A percentile compares a stretch with the other conserved stretches of the same genome.
Evolutionary conservation across 352 stramenopile species (phyloP).

Genomic region (Globisporangium cederbergense): DNA sequence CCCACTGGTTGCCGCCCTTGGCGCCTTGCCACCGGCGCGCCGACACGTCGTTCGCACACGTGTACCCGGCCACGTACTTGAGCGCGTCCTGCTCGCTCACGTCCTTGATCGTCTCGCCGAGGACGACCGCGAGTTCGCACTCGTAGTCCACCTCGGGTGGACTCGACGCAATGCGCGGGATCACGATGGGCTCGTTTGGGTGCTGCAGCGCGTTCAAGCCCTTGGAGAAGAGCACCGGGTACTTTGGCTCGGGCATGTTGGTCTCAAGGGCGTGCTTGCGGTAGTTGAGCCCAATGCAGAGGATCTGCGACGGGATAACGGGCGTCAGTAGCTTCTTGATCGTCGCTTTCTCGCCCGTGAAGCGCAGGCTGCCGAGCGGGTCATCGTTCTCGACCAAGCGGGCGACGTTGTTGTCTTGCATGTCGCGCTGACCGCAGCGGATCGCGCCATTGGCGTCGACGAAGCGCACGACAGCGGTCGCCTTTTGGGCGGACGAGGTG

Average conservation of each 20-base stretch:
- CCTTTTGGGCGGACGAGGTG: constrained; percentile 18
- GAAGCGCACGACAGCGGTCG: constrained; percentile 68
- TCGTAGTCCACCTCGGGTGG: constrained; percentile 88
- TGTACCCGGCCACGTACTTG: constrained; percentile 86
- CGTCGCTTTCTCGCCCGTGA: constrained; percentile 58
- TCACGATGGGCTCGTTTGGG: constrained; percentile 73
- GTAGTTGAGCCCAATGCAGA: constrained; percentile 91
- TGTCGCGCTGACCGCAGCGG: constrained; percentile 55
- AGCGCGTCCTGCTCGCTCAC: constrained; percentile 82
- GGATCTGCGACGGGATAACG: constrained; percentile 77
- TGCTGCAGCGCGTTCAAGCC: constrained; percentile 74
- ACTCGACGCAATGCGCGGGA: constrained; percentile 65
- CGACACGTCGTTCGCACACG: constrained; percentile 86
- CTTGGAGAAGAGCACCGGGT: constrained; percentile 89
- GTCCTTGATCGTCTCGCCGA: constrained; percentile 79
- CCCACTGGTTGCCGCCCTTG: constrained; percentile 87
- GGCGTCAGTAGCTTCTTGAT: constrained; percentile 77
- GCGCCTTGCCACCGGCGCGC: constrained; percentile 87
- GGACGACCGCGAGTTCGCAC: constrained; percentile 87
- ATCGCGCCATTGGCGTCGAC: constrained; percentile 49
- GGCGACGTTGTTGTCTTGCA: constrained; percentile 30
- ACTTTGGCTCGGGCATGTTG: constrained; percentile 79
- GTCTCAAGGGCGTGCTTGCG: constrained; percentile 85
- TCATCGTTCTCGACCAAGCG: constrained; percentile 67
- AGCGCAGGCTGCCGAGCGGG: constrained; percentile 51